Base-by-base conservation (phyloP, 73 alveolate genomes). In the Halteria grandinella region DNA sequence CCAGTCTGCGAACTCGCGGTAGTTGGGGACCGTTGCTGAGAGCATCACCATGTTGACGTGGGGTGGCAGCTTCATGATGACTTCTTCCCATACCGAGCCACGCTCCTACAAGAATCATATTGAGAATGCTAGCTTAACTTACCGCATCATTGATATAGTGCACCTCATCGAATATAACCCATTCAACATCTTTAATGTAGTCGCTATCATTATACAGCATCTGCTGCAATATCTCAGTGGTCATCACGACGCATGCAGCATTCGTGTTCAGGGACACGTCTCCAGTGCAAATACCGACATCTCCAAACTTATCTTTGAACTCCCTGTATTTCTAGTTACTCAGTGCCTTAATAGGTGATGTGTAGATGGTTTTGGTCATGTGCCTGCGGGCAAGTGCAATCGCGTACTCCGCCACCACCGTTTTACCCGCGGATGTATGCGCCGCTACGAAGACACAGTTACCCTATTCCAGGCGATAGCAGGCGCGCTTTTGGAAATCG, bases 11-110 rank as follows among this genome's bases (percentile, higher is more conserved):
- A 97, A 91, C 72, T 93, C 99, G 88, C 74, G 84, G 80, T 91
- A 88, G 75, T 97, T 97, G 1, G 99, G 99, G 55, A 97, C 96
- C 4, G 99, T 96, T 6, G 99, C 99, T 28, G 97, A 89, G 25
- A 96, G 90, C 98, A 96, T 91, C 27, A 96, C 97, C 50, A 96
- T 76, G 49, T 93, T 89, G 24, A 96, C 89, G 11, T 92, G 94
- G 27, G 62, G 94, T 0, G 99, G 99, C 33, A 96, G 81, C 85
- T 97, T 88, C 64, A 97, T 91, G 58, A 97, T 83, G 33, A 94
- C 90, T 66, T 97, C 99, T 79, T 97, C 99, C 99, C 99, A 97
- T 3, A 97, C 99, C 78, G 81, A 93, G 7, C 99, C 99, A 79
- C 99, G 79, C 51, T 96, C 99, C 40, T 87, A 62, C 43, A 17